These are phyloP conservation scores for Leucocoprinus sp. DNA, from an alignment of 768 basidiomycete genomes.

Conservation along the genomic window DNA sequence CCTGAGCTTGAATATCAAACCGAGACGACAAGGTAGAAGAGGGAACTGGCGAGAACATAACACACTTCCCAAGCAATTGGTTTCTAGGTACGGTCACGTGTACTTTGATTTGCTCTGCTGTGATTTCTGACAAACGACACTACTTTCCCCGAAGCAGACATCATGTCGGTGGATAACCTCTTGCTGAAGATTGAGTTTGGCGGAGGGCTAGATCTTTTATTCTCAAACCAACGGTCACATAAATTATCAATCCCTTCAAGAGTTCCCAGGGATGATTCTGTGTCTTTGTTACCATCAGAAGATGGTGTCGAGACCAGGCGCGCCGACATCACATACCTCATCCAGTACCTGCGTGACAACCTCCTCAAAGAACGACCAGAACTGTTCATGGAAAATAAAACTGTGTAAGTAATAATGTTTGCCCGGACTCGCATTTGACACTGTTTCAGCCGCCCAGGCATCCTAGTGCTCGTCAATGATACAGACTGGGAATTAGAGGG, in stretches of 20 bases:
- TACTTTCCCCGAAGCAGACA: too few species aligned
- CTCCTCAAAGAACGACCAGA: constrained; percentile 80
- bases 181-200: constrained; percentile 66
- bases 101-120: not conserved
- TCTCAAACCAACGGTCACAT: constrained; percentile 61
- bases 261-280: constrained; percentile 31
- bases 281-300: constrained; percentile 10
- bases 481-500: constrained; percentile 98
- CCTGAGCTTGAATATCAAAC: too few species aligned
- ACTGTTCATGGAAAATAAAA: constrained; percentile 80
- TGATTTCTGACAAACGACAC: not conserved
- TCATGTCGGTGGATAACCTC: constrained; percentile 4
- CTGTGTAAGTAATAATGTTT: constrained; percentile 53
- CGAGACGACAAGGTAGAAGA: not conserved
- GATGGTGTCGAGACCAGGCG: constrained; percentile 26
- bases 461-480: constrained; percentile 93
- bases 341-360: constrained; percentile 68
- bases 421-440: constrained; percentile 2
- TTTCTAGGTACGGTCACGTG: constrained; percentile 1
- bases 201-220: constrained; percentile 82
- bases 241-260: constrained; percentile 41
- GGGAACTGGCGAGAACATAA: not conserved
- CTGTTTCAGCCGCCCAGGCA: constrained; percentile 79
- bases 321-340: constrained; percentile 66
- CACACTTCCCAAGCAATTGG: not conserved